Conservation (phyloP, 345 rosid genomes). For the Eucalyptus pumila region DNA sequence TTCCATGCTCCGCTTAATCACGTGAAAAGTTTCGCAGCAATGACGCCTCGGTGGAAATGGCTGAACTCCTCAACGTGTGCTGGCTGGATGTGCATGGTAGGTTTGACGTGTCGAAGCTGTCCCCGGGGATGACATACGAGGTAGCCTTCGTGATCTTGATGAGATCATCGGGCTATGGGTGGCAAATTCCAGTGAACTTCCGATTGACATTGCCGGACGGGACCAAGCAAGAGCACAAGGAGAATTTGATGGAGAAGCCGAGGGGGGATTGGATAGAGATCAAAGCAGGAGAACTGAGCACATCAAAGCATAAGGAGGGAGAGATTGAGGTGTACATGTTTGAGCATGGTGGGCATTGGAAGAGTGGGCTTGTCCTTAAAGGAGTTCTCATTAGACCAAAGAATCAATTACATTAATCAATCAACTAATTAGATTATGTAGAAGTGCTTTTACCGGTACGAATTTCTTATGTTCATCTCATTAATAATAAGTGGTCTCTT, state of each 20-base stretch:
- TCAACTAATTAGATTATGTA: background rate
- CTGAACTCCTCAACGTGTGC: slow-evolving; percentile 32
- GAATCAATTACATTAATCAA: background rate
- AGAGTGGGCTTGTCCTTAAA: slow-evolving; percentile 47
- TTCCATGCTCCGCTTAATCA: background rate
- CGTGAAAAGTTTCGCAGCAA: background rate
- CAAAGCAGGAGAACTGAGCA: background rate
- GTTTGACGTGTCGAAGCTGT: slow-evolving; percentile 31
- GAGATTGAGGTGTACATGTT: background rate
- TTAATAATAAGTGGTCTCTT: too few species aligned
- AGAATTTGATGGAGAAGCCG: slow-evolving; percentile 7
- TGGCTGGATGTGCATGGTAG: slow-evolving; percentile 52
- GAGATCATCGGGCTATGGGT: slow-evolving; percentile 31
- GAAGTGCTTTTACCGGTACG: accelerated
- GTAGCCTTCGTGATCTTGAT: slow-evolving; percentile 33
- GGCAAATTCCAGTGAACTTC: slow-evolving; percentile 43
- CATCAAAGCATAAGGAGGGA: background rate
- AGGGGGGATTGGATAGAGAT: slow-evolving; percentile 29
- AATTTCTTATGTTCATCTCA: background rate
- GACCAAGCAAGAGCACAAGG: slow-evolving; percentile 17
- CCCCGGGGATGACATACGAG: slow-evolving; percentile 32
- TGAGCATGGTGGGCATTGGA: slow-evolving; percentile 46
- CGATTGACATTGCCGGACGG: slow-evolving; percentile 33
- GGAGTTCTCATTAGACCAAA: slow-evolving; percentile 40
- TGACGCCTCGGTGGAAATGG: slow-evolving; percentile 23